Percentiles rank a stretch among this genome's conserved stretches.
phyloP scores from a whole-genome alignment of 495 filamentous ascomycete species.

The Annulohypoxylon maeteangense region DNA sequence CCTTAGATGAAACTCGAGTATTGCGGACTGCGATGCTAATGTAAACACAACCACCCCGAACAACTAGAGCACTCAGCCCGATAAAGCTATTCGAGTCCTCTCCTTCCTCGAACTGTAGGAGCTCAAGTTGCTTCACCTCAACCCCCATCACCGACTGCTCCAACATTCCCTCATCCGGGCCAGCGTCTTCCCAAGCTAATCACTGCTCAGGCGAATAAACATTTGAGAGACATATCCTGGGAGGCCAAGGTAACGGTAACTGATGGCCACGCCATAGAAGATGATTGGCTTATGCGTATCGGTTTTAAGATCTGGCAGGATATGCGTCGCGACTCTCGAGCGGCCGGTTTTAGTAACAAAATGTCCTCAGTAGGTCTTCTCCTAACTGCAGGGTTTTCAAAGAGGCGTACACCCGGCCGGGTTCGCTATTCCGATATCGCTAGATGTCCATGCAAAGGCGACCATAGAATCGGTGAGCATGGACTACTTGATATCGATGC shows the following conservation, averaged over 20 bases:
- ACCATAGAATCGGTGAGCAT: slow-evolving; percentile 26
- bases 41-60: slow-evolving; percentile 22
- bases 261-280: slow-evolving; percentile 39
- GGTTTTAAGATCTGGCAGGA: slow-evolving; percentile 45
- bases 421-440: slow-evolving; percentile 24
- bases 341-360: slow-evolving; percentile 32
- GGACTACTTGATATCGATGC: slow-evolving; percentile 27
- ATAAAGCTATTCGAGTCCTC: slow-evolving; percentile 39
- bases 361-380: slow-evolving; percentile 27
- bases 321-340: slow-evolving; percentile 34
- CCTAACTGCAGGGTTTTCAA: slow-evolving; percentile 18
- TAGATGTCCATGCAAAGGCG: slow-evolving; percentile 35
- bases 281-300: slow-evolving; percentile 45
- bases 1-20: slow-evolving; percentile 1
- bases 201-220: slow-evolving; percentile 38
- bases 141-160: slow-evolving; percentile 38
- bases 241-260: slow-evolving; percentile 45
- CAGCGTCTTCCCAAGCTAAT: slow-evolving; percentile 41
- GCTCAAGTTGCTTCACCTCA: slow-evolving; percentile 34
- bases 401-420: slow-evolving; percentile 25
- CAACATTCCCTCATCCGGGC: slow-evolving; percentile 43
- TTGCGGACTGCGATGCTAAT: slow-evolving; percentile 14
- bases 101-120: slow-evolving; percentile 31
- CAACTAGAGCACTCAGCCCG: slow-evolving; percentile 22
- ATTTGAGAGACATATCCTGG: slow-evolving; percentile 47